A percentile compares a stretch with the other conserved stretches of the same genome.
phyloP scores from a whole-genome alignment of 768 basidiomycete species.

The Phanerodontia chrysosporium region DNA sequence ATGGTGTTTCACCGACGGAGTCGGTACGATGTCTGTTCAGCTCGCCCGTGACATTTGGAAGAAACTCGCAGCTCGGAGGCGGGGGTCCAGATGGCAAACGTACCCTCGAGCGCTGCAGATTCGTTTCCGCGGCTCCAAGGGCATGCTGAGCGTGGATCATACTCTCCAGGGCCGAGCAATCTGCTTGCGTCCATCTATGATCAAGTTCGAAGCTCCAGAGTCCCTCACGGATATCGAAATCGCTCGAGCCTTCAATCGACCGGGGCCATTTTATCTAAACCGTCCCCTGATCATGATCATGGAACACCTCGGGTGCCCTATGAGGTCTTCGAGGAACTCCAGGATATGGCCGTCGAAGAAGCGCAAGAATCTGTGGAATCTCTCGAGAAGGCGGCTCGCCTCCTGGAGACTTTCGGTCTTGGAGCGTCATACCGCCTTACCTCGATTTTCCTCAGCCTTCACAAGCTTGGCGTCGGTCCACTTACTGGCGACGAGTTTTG shows the following conservation, averaged over 20 bases:
- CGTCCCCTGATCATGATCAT: conserved; percentile 65
- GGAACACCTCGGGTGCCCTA: conserved; percentile 56
- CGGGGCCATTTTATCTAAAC: conserved; percentile 53
- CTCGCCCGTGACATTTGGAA: conserved; percentile 47
- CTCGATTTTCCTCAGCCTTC: conserved; percentile 46
- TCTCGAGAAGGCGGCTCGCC: conserved; percentile 39
- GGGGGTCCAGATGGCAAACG: conserved; percentile 30
- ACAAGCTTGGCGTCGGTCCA: conserved; percentile 41
- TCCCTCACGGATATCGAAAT: conserved; percentile 50
- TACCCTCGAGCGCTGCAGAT: conserved; percentile 55
- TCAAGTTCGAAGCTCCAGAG: conserved; percentile 55
- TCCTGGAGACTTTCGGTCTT: conserved; percentile 55
- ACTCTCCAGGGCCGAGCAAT: conserved; percentile 45
- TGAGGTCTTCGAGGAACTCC: conserved; percentile 48
- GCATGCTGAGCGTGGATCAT: conserved; percentile 59
- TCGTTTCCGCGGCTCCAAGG: conserved; percentile 62
- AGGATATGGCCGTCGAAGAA: conserved; percentile 42
- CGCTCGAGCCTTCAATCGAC: conserved; percentile 58
- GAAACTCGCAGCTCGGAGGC: conserved; percentile 35
- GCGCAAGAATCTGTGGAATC: conserved; percentile 40
- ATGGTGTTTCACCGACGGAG: conserved; percentile 66
- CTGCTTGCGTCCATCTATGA: conserved; percentile 56
- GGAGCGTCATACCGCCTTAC: conserved; percentile 53
- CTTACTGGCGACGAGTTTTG: conserved; percentile 43
- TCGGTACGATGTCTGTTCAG: conserved; percentile 56